Evolutionary conservation across 139 green algal species (phyloP).

Genomic region (Chlorella sp.): DNA sequence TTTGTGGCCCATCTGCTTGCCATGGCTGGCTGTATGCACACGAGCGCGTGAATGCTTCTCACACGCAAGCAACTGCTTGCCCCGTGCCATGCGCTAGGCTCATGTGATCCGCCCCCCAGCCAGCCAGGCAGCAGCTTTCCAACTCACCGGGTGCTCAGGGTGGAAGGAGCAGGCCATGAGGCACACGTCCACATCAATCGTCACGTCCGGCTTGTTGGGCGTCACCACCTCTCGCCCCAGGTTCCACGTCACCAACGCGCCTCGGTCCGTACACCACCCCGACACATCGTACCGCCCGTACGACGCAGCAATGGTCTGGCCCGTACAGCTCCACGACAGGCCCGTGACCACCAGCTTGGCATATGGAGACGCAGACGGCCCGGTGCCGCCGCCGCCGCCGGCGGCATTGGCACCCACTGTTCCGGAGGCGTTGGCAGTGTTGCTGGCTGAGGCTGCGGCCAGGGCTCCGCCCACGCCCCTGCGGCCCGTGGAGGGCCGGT

Average conservation of each 20-base stretch:
- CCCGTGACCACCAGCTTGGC: conserved; percentile 29
- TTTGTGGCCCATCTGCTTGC: too few species aligned
- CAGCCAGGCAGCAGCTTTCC: too few species aligned
- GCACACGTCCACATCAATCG: conserved; percentile 47
- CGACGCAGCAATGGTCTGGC: conserved; percentile 46
- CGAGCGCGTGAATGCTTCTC: too few species aligned
- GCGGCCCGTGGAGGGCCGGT: too few species aligned
- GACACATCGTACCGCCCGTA: conserved; percentile 53
- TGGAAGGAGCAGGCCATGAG: conserved; percentile 60
- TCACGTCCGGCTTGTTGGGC: conserved; percentile 26
- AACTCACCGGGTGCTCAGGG: conserved; percentile 47
- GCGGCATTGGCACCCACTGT: background rate
- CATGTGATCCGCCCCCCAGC: too few species aligned
- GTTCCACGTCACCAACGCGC: conserved; percentile 55
- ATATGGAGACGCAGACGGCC: background rate
- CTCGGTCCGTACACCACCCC: conserved; percentile 52
- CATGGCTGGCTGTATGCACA: too few species aligned
- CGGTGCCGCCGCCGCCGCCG: background rate
- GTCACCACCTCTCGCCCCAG: conserved; percentile 36
- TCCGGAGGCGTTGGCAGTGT: too few species aligned
- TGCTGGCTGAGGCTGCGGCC: too few species aligned
- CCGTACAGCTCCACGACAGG: conserved; percentile 51
- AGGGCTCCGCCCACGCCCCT: too few species aligned
- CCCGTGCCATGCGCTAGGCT: too few species aligned
- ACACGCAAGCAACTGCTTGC: too few species aligned